Base-by-base conservation (phyloP, 2,329 filamentous ascomycete species). In the Epicoccum sorghinum region DNA sequence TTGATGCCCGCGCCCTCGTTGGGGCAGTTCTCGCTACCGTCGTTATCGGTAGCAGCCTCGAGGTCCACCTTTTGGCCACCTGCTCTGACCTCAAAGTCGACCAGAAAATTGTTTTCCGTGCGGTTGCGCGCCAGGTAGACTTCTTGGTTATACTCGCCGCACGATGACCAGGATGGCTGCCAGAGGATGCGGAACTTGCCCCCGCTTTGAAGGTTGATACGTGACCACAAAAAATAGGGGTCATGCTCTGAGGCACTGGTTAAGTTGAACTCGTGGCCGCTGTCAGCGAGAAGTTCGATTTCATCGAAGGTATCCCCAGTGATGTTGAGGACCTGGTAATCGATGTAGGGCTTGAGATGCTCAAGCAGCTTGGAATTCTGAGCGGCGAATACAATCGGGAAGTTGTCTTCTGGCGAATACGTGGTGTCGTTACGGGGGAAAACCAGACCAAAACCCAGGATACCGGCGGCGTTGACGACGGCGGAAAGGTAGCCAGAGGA, bases 361-460 rank as follows among this genome's bases (percentile, higher is more conserved):
- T 43, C 40, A 43, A 27, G 27, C 27, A 43, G 40, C 40, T 43
- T 43, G 40, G 40, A 43, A 14, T 33, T 43, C 40, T 43, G 40
- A 43, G 27, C 27, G 40, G 40, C 40, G 40, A 43, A 43, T 43
- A 43, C 27, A 33, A 43, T 43, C 29, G 40, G 40, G 14, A 43
- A 43, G 29, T 32, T 14, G 33, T 43, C 29, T 43, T 27, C 32
- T 13, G 29, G 40, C 27, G 40, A 32, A 43, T 43, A 43, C 29
- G 40, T 43, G 40, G 9, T 27, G 29, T 43, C 33, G 27, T 27
- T 43, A 43, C 27, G 40, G 27, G 40, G 40, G 29, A 43, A 43
- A 43, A 43, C 40, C 40, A 43, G 40, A 33, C 40, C 40, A 27
- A 43, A 33, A 43, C 33, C 40, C 40, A 43, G 40, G 40, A 43